Conservation (phyloP, 2,329 filamentous ascomycete genomes). For the Penicillium occitanis region DNA sequence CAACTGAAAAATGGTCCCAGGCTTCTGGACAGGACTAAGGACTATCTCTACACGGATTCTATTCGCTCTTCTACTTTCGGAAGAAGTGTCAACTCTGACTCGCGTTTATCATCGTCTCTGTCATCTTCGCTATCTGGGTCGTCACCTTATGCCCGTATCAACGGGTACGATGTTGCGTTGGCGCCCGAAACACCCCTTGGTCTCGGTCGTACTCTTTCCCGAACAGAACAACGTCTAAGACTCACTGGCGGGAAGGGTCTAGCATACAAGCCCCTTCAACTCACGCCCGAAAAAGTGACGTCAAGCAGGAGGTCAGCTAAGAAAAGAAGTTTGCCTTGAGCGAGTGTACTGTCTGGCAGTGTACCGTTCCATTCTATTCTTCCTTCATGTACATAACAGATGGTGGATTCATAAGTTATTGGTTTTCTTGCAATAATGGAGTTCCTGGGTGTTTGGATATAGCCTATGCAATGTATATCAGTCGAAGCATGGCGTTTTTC, state of each 20-base stretch:
- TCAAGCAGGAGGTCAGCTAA: constrained; percentile 17
- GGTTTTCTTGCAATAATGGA: constrained; percentile 6
- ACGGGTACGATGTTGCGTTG: constrained; percentile 44
- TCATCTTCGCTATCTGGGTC: constrained; percentile 30
- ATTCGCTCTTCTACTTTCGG: constrained; percentile 31
- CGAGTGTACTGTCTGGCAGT: not conserved
- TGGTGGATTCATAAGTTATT: not conserved
- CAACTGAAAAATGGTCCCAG: constrained; percentile 38
- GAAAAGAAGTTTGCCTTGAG: constrained; percentile 2
- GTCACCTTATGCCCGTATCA: constrained; percentile 32
- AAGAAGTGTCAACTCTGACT: constrained; percentile 28
- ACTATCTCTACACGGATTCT: constrained; percentile 28
- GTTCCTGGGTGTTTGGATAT: constrained; percentile 8
- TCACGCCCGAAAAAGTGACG: constrained; percentile 27
- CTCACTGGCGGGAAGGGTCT: constrained; percentile 45
- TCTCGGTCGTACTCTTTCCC: constrained; percentile 41
- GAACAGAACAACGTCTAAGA: constrained; percentile 46
- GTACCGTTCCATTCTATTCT: not conserved
- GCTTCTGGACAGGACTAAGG: constrained; percentile 31
- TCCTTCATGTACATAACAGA: constrained; percentile 12
- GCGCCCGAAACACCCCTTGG: constrained; percentile 41
- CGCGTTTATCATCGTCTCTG: constrained; percentile 27
- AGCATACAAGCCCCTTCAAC: constrained; percentile 42
- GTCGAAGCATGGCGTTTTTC: constrained; percentile 7
- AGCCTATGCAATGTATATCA: constrained; percentile 2